Base-by-base conservation (phyloP, 345 rosid species). In the Garcia nutans region DNA sequence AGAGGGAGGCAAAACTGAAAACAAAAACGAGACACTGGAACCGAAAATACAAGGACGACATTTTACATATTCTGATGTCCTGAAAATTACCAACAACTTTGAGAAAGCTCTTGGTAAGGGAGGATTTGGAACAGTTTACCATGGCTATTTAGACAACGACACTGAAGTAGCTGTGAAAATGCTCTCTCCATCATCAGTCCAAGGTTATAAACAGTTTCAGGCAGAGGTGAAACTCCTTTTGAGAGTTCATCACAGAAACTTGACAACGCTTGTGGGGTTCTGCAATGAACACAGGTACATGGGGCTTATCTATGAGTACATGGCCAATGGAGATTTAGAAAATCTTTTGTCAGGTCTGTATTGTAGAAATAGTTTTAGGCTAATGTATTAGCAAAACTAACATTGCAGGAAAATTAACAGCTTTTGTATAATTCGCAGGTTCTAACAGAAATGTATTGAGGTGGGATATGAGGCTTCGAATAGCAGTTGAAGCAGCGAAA, bases 101-200 rank as follows among this genome's bases (percentile, higher is more conserved):
- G 70, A 61, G 44, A 78, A 42, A 54, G 44, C 80, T 54, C 82
- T 86, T 45, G 91, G 90, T 57, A 76, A 67, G 66, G 90, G 90
- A 63, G 91, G 89, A 54, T 88, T 88, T 41, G 86, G 93, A 63
- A 84, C 77, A 77, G 88, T 87, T 77, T 87, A 78, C 65, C 83
- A 33, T 81, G 22, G 90, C 89, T 3, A n/a, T 57, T 31, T 74
- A 33, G 37, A 33, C 76, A 28, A 28, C 76, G 83, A 76, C 37
- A 80, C 82, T 67, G 78, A 86, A 82, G 93, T 89, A 24, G 89
- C 91, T 1, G 89, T 89, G 10, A 87, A 89, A 74, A 72, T 89
- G 85, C 84, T 87, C 2, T 86, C 91, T 76, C 66, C 76, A 11
- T 66, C 80, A 28, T 80, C 91, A 44, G 64, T 37, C 62, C 87